A percentile compares a stretch with the other conserved stretches of the same genome.
Conservation (phyloP, 2,329 filamentous ascomycete genomes). For the Colletotrichum zoysiae region DNA sequence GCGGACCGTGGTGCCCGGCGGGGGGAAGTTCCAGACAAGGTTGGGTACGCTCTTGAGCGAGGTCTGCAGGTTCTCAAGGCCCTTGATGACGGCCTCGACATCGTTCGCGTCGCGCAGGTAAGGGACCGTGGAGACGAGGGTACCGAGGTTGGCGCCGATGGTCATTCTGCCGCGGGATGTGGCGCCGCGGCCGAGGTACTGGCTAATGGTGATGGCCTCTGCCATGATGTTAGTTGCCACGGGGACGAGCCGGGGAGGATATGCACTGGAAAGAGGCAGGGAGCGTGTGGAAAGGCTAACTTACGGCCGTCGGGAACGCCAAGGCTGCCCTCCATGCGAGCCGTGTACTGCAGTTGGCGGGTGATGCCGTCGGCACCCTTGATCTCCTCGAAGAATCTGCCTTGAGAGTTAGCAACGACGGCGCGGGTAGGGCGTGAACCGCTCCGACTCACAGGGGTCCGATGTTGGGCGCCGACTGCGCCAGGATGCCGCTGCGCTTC, state of each 20-base stretch:
- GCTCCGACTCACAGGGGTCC: constrained; percentile 63
- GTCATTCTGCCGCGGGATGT: constrained; percentile 72
- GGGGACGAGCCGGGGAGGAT: rapidly evolving
- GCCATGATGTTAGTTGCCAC: constrained; percentile 23
- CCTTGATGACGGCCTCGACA: constrained; percentile 71
- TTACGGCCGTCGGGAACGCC: constrained; percentile 51
- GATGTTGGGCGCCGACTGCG: constrained; percentile 75
- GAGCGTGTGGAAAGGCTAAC: constrained; percentile 39
- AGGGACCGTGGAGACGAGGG: constrained; percentile 69
- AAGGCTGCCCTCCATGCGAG: constrained; percentile 70
- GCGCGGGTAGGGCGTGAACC: background rate
- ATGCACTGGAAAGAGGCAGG: too few relatives aligned
- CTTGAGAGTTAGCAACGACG: constrained; percentile 51
- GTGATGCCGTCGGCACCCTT: constrained; percentile 69
- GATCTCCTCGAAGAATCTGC: constrained; percentile 64
- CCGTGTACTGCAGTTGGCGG: constrained; percentile 75
- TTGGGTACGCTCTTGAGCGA: constrained; percentile 65
- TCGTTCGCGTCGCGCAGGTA: constrained; percentile 72
- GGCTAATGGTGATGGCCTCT: constrained; percentile 66
- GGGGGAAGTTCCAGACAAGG: constrained; percentile 69
- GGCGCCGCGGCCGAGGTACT: constrained; percentile 74
- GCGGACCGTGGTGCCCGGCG: constrained; percentile 63
- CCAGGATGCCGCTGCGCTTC: constrained; percentile 68
- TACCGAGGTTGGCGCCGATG: constrained; percentile 69
- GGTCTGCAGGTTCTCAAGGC: constrained; percentile 70